Base-by-base conservation (phyloP, 768 basidiomycete species). In the Agaricus subrufescens region DNA sequence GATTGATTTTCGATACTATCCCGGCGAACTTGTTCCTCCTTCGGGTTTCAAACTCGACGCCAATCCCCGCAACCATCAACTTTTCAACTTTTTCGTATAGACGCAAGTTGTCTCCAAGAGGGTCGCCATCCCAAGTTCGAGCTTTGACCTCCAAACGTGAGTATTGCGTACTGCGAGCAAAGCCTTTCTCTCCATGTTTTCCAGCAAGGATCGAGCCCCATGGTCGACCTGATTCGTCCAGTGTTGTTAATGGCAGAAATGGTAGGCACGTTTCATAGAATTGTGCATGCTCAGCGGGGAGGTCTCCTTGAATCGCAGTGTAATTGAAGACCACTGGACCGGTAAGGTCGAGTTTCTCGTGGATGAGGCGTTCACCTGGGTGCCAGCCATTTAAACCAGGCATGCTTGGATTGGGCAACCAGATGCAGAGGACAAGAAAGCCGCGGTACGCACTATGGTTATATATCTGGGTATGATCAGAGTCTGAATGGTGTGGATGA, bases 11-110 rank as follows among this genome's bases (percentile, higher is more conserved):
- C 1, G 66, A 63, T 12, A 82, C 67, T 14, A 63, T 61, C 3
- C 85, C 85, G 0, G 82, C 80, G 56, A 86, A 80, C 65, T 86
- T 86, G 61, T 85, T 85, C 61, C 85, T 73, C 60, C 83, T 65
- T 31, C 85, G 67, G 1, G 83, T 83, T 14, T 73, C 66, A 40
- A 82, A 74, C 57, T 86, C 82, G 14, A 86, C 75, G 3, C 84
- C 85, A 38, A 86, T 76, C 0, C 85, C 84, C 4, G 82, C 82
- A 11, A 79, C 69, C 4, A 84, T 65, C 54, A 69, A 67, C 2
- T 62, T 59, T 29, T 61, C 65, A 14, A 62, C 60, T 23, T 49
- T 40, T 19, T 53, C 61, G 31, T 63, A 61, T 6, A 56, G 46
- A 15, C 64, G 60, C 38, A 70, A 59, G 54, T 74, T 80, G 47